Conservation (phyloP, 1,284 basidiomycete species). For the Heterobasidion occidentale region DNA sequence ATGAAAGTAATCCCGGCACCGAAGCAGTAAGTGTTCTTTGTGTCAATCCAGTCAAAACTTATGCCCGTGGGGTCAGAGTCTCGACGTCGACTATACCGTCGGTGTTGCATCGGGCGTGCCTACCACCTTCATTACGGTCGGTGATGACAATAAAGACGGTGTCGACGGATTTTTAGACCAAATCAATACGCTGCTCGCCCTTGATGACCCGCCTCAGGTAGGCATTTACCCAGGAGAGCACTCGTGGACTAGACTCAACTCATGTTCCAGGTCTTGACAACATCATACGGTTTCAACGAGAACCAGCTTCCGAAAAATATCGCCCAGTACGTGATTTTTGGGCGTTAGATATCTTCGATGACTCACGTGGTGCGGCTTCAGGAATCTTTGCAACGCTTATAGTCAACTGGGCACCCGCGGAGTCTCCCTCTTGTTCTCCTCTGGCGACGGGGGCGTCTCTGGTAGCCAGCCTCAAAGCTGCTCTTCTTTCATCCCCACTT, state of each 20-base stretch:
- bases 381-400: conserved; percentile 3
- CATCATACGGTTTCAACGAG: conserved; percentile 19
- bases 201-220: conserved; percentile 35
- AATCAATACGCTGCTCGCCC: conserved; percentile 25
- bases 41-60: neutral
- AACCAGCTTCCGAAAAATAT: conserved; percentile 9
- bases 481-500: conserved; percentile 2
- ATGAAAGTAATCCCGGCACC: neutral
- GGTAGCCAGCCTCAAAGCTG: conserved; percentile 15
- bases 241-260: neutral
- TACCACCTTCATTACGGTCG: conserved; percentile 4
- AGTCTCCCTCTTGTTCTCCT: conserved; percentile 14
- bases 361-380: neutral
- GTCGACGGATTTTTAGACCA: conserved; percentile 21
- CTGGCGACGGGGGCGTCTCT: conserved; percentile 5
- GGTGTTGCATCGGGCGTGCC: conserved; percentile 5
- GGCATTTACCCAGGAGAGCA: conserved; percentile 32
- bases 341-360: neutral
- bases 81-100: conserved; percentile 5
- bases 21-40: conserved; percentile 29
- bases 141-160: conserved; percentile 8
- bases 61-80: neutral
- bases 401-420: conserved; percentile 5
- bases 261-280: conserved; percentile 25
- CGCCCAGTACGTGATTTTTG: conserved; percentile 1